Percentiles rank a stretch among this genome's conserved stretches.
Evolutionary conservation across 495 filamentous ascomycete genomes (phyloP).

Genomic region (Saxophila tyrrhenica): DNA sequence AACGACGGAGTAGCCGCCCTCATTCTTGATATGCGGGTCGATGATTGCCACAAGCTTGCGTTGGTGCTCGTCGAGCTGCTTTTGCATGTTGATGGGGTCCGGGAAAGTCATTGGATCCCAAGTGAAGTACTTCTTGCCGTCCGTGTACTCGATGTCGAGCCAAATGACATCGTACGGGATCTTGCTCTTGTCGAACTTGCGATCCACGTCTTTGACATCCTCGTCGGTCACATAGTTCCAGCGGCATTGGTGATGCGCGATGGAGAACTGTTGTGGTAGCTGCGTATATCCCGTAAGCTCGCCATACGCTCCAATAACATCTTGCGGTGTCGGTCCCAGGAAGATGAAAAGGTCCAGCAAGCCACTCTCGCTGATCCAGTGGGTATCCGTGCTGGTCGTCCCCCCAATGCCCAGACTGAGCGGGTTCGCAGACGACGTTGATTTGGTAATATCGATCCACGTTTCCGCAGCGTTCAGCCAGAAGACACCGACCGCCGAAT

Average conservation of each 20-base stretch:
- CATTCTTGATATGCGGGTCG: slow-evolving; percentile 95
- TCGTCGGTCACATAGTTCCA: slow-evolving; percentile 98
- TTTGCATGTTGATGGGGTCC: slow-evolving; percentile 75
- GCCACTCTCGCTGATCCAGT: slow-evolving; percentile 93
- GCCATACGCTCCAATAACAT: slow-evolving; percentile 67
- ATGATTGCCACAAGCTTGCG: slow-evolving; percentile 91
- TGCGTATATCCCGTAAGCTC: slow-evolving; percentile 91
- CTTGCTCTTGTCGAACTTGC: slow-evolving; percentile 85
- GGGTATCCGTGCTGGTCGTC: slow-evolving; percentile 71
- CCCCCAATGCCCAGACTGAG: slow-evolving; percentile 57
- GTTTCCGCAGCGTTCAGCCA: slow-evolving; percentile 98
- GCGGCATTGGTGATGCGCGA: slow-evolving; percentile 92
- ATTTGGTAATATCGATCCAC: slow-evolving; percentile 88
- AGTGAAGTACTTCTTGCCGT: slow-evolving; percentile 94
- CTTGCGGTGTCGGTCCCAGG: slow-evolving; percentile 72
- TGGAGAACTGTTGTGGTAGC: slow-evolving; percentile 80
- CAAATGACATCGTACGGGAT: slow-evolving; percentile 98
- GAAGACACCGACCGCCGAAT: slow-evolving; percentile 92
- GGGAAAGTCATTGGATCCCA: slow-evolving; percentile 83
- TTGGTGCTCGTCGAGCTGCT: slow-evolving; percentile 69
- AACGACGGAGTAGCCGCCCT: slow-evolving; percentile 59
- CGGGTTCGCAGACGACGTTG: slow-evolving; percentile 62
- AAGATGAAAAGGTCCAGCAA: slow-evolving; percentile 88
- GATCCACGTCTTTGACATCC: slow-evolving; percentile 90
- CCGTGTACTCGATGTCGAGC: slow-evolving; percentile 94